Evolutionary conservation across 495 filamentous ascomycete genomes (phyloP).

Genomic region (Hyaloscypha variabilis): DNA sequence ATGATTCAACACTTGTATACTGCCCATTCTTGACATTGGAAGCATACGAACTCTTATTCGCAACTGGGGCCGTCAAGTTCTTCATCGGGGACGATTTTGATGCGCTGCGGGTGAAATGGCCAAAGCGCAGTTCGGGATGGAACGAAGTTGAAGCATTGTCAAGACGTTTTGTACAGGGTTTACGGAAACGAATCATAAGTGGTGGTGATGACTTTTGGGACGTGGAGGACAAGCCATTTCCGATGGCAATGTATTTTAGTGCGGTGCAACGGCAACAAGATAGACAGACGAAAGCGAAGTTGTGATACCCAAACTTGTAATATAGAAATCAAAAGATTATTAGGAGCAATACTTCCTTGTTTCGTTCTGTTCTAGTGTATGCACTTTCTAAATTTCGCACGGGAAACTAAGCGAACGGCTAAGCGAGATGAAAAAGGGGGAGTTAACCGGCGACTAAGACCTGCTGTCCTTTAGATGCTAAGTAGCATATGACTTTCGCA

Average conservation of each 20-base stretch:
- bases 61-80: conserved; percentile 3
- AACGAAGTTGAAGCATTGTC: conserved; percentile 15
- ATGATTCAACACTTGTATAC: conserved; percentile 24
- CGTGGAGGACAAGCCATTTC: conserved; percentile 20
- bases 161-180: conserved; percentile 11
- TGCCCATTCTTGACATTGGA: conserved; percentile 22
- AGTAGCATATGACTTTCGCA: no score
- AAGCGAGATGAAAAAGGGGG: background rate
- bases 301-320: background rate
- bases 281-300: conserved; percentile 11
- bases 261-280: conserved; percentile 8
- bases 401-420: background rate
- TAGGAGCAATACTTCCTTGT: no score
- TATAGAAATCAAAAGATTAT: background rate
- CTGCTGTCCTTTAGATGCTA: no score
- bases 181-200: conserved; percentile 17
- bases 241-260: conserved; percentile 20
- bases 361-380: no score
- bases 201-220: conserved; percentile 17
- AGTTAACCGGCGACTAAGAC: no score
- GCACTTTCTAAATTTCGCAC: no score
- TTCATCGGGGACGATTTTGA: conserved; percentile 28
- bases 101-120: conserved; percentile 21
- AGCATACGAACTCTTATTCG: conserved; percentile 24
- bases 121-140: conserved; percentile 14